Evolutionary conservation across 805 yeast species (phyloP).

Genomic region (Candida krabiensis): DNA sequence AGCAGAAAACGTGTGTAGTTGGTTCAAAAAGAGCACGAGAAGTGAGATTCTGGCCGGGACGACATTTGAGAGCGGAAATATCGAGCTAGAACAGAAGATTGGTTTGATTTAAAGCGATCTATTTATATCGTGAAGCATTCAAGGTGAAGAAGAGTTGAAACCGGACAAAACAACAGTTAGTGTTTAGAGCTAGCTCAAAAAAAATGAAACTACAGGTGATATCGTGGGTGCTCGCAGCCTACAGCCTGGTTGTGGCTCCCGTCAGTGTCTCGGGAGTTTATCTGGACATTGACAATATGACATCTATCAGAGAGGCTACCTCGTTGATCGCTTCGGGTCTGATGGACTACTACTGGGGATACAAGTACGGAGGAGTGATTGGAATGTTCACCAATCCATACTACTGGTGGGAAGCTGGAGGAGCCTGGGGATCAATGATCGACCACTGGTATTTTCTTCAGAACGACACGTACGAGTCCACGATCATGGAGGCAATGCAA

Average conservation of each 20-base stretch:
- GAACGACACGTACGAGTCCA: slow-evolving; percentile 62
- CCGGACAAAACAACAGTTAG: too few species aligned
- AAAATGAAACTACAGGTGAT: too few species aligned
- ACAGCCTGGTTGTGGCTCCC: background rate
- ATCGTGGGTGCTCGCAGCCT: too few species aligned
- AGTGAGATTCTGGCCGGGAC: too few species aligned
- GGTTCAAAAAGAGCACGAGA: too few species aligned
- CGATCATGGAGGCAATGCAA: slow-evolving; percentile 60
- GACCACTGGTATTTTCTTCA: slow-evolving; percentile 75
- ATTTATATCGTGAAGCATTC: too few species aligned
- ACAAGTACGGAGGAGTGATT: slow-evolving; percentile 66
- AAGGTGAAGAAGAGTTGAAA: too few species aligned
- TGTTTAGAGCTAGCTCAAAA: too few species aligned
- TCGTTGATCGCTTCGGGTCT: slow-evolving; percentile 57
- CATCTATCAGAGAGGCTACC: slow-evolving; percentile 52
- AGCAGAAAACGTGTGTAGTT: too few species aligned
- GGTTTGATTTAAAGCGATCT: too few species aligned
- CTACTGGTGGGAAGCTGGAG: slow-evolving; percentile 99
- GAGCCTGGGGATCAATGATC: slow-evolving; percentile 85
- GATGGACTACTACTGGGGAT: slow-evolving; percentile 68
- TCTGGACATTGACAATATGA: slow-evolving; percentile 39
- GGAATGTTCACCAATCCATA: slow-evolving; percentile 90
- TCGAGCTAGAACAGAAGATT: too few species aligned
- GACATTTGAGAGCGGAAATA: too few species aligned
- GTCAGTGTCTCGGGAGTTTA: slow-evolving; percentile 1